phyloP scores from a whole-genome alignment of 2,329 filamentous ascomycete genomes.

The Paecilomyces fulvus region DNA sequence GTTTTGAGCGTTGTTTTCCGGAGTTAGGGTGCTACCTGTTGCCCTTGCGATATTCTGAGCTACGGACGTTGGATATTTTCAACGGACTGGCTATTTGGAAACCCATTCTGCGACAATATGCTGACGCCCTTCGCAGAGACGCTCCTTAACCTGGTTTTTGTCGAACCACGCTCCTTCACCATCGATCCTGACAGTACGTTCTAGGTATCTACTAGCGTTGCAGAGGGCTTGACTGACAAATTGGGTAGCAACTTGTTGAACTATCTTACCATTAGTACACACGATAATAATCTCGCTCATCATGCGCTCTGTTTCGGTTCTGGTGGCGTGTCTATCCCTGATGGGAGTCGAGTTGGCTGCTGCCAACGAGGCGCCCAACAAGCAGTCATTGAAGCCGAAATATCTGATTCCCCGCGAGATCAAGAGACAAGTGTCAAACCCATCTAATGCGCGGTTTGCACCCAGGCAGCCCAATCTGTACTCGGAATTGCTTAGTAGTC shows the following conservation, averaged over 20 bases:
- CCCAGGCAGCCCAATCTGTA: slow-evolving; percentile 20
- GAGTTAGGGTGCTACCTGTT: not conserved
- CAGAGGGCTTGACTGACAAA: not conserved
- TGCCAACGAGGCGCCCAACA: not conserved
- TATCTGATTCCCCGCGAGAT: not conserved
- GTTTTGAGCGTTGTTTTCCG: not conserved
- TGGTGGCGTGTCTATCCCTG: not conserved
- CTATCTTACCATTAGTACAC: not conserved
- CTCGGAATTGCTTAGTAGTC: slow-evolving; percentile 1
- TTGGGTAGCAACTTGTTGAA: not conserved
- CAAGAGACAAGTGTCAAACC: not conserved
- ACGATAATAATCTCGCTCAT: not conserved
- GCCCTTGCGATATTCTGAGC: not conserved
- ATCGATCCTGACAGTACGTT: not conserved
- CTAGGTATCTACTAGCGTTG: not conserved
- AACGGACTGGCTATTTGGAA: not conserved
- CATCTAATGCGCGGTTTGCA: slow-evolving; percentile 13
- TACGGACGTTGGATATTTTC: not conserved
- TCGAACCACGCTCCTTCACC: not conserved
- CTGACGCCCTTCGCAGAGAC: not conserved
- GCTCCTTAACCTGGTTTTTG: no score
- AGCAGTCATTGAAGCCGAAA: not conserved
- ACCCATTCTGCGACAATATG: not conserved
- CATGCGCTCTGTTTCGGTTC: not conserved
- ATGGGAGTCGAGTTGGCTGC: not conserved